A percentile compares a stretch with the other conserved stretches of the same genome.
Conservation (phyloP, 352 stramenopile genomes). For the Pythium scleroteichum region DNA sequence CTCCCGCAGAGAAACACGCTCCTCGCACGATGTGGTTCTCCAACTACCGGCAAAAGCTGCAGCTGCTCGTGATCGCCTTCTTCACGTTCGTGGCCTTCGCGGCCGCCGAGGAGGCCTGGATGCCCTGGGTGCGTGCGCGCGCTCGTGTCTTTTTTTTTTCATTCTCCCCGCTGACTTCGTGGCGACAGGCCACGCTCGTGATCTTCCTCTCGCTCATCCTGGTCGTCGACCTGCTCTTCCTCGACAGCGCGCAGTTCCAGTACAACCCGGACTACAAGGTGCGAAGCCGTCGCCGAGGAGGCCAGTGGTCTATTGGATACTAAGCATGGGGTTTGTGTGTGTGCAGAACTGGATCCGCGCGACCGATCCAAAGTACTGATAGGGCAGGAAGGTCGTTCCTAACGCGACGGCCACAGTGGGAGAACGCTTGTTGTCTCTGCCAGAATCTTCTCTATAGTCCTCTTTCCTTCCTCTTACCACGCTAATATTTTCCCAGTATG, state of each 20-base stretch:
- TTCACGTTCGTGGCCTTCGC: conserved; percentile 83
- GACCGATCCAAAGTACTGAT: conserved; percentile 68
- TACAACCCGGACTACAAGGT: conserved; percentile 89
- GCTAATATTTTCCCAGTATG: background rate
- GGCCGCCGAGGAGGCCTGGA: conserved; percentile 72
- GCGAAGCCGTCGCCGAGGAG: background rate
- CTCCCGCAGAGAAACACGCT: background rate
- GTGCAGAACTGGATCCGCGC: conserved; percentile 73
- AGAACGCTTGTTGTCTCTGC: background rate
- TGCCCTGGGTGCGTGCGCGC: conserved; percentile 66
- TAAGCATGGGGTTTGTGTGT: background rate
- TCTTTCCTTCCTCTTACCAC: background rate
- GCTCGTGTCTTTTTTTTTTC: too few relatives aligned
- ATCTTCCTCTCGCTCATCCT: conserved; percentile 77
- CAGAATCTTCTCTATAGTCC: background rate
- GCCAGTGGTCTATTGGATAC: background rate
- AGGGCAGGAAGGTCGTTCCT: background rate
- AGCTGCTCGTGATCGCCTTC: conserved; percentile 81
- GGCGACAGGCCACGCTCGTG: conserved; percentile 61
- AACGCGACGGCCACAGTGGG: background rate
- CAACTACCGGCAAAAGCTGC: conserved; percentile 73
- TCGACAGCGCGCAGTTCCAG: conserved; percentile 73
- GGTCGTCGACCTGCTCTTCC: conserved; percentile 71
- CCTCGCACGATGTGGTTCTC: conserved; percentile 63
- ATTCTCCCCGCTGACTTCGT: background rate